A percentile compares a stretch with the other conserved stretches of the same genome.
Evolutionary conservation across 2,329 filamentous ascomycete species (phyloP).

Genomic region (Cytospora piceae): DNA sequence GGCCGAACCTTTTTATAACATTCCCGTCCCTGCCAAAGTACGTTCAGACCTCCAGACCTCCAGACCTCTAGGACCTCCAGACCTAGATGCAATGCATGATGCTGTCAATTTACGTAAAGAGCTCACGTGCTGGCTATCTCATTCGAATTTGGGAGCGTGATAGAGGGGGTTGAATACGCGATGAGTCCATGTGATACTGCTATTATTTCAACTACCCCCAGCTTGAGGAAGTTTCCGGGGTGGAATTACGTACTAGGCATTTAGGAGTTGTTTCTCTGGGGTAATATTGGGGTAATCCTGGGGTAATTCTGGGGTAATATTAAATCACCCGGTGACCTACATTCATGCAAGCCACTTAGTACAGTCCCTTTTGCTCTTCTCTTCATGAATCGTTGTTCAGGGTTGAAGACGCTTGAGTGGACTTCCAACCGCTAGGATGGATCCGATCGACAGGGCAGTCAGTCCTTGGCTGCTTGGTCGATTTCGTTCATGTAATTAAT

Average conservation of each 20-base stretch:
- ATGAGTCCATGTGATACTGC: slow-evolving; percentile 20
- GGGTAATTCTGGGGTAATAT: slow-evolving; percentile 30
- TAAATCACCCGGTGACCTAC: slow-evolving; percentile 9
- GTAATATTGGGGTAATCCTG: slow-evolving; percentile 30
- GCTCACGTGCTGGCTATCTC: slow-evolving; percentile 4
- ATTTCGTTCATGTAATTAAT: too few relatives aligned
- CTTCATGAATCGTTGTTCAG: too few relatives aligned
- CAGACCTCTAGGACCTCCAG: slow-evolving; percentile 22
- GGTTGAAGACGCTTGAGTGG: too few relatives aligned
- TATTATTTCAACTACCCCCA: not conserved
- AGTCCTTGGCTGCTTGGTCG: too few relatives aligned
- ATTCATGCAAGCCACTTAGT: slow-evolving; percentile 19
- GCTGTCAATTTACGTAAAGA: slow-evolving; percentile 28
- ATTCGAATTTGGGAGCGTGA: slow-evolving; percentile 11
- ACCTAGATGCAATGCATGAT: slow-evolving; percentile 14
- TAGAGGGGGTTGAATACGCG: slow-evolving; percentile 3
- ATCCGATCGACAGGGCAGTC: too few relatives aligned
- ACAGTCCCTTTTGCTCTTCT: not conserved
- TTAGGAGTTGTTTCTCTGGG: slow-evolving; percentile 22
- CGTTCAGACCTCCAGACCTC: slow-evolving; percentile 13
- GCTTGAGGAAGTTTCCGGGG: slow-evolving; percentile 2
- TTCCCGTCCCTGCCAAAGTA: not conserved
- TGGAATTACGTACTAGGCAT: slow-evolving; percentile 29
- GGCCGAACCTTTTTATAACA: not conserved
- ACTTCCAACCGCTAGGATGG: too few relatives aligned